These are phyloP conservation scores for Claviceps pazoutovae DNA, from an alignment of 2,329 filamentous ascomycete species.

Conservation along the genomic window DNA sequence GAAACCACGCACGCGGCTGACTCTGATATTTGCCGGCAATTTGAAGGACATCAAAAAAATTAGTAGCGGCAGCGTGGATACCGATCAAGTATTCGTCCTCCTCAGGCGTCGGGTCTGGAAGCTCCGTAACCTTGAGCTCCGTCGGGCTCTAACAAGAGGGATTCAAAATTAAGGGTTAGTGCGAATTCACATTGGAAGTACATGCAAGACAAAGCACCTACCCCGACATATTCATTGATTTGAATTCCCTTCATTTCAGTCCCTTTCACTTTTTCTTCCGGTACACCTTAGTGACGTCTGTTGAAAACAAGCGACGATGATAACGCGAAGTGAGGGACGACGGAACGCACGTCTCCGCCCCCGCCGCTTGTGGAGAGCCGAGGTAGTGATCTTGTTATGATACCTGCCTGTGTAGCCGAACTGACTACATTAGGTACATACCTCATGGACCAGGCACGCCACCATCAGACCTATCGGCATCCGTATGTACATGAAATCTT, in stretches of 20 bases:
- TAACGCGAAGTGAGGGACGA: background rate
- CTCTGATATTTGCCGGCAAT: constrained; percentile 92
- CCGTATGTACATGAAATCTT: too few species aligned
- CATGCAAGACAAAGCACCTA: background rate
- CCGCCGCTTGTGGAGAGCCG: constrained; percentile 1
- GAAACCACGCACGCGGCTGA: constrained; percentile 48
- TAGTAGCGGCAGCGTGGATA: constrained; percentile 76
- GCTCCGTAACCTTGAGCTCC: constrained; percentile 60
- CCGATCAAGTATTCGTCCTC: constrained; percentile 71
- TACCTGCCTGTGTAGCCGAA: background rate
- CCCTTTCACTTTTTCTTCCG: background rate
- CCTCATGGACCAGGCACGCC: too few species aligned
- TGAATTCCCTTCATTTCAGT: constrained; percentile 6
- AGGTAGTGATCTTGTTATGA: background rate
- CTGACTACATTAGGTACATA: too few species aligned
- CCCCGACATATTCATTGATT: constrained; percentile 6
- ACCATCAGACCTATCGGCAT: too few species aligned
- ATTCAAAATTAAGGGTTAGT: background rate
- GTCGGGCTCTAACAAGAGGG: constrained; percentile 49
- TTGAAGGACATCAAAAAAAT: constrained; percentile 96
- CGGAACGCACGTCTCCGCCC: background rate
- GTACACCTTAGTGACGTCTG: background rate
- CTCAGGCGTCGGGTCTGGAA: constrained; percentile 61
- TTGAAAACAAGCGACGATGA: background rate
- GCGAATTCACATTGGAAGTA: background rate